Conservation (phyloP, 1,284 basidiomycete species). For the Marasmius oreades region DNA sequence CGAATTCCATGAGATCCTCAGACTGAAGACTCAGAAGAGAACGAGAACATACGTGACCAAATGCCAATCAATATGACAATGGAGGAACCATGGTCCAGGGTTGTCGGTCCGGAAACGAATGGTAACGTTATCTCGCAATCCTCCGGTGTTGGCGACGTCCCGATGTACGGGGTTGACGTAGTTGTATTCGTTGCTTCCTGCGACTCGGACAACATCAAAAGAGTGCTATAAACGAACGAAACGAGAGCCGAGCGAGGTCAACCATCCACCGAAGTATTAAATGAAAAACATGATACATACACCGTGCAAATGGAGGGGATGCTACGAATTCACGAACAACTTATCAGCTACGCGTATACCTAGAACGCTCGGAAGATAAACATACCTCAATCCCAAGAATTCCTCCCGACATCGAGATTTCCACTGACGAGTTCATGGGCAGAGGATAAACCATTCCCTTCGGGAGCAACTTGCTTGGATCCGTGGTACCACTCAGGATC, state of each 20-base stretch:
- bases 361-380: slow-evolving; percentile 14
- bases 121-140: slow-evolving; percentile 20
- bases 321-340: slow-evolving; percentile 15
- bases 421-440: slow-evolving; percentile 20
- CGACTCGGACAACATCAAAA: slow-evolving; percentile 27
- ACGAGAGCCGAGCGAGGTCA: background rate
- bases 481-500: slow-evolving; percentile 22
- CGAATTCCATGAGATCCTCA: too few species aligned
- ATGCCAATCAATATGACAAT: slow-evolving; percentile 26
- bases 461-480: slow-evolving; percentile 16
- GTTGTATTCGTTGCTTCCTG: slow-evolving; percentile 23
- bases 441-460: slow-evolving; percentile 20
- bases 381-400: too few species aligned
- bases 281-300: slow-evolving; percentile 16
- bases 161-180: slow-evolving; percentile 25
- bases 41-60: slow-evolving; percentile 17
- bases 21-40: background rate
- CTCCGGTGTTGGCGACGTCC: slow-evolving; percentile 26
- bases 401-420: slow-evolving; percentile 21
- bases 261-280: background rate
- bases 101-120: slow-evolving; percentile 26
- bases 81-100: slow-evolving; percentile 25
- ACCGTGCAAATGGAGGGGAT: slow-evolving; percentile 30
- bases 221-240: slow-evolving; percentile 18
- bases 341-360: too few species aligned